phyloP scores from a whole-genome alignment of 202 grass and related monocot species.

The Dendrocalamus latiflorus region DNA sequence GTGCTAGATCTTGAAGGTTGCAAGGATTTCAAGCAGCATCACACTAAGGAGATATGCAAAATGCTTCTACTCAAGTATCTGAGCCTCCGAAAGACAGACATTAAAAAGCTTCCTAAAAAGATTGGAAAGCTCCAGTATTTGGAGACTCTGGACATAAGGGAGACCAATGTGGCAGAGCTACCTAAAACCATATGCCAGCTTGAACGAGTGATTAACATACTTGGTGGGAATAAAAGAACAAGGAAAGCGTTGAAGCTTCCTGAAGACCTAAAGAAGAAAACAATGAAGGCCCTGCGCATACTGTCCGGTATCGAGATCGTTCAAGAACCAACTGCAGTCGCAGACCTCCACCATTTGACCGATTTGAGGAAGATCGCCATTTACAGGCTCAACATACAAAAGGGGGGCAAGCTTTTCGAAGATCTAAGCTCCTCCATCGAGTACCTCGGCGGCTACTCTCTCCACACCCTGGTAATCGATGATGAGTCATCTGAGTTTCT shows the following conservation, averaged over 20 bases:
- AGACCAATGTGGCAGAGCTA: not conserved
- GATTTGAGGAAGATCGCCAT: conserved; percentile 16
- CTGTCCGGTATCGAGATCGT: conserved; percentile 19
- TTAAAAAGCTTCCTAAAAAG: not conserved
- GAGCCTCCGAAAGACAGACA: conserved; percentile 6
- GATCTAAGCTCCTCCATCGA: too few species aligned
- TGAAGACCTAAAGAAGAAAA: not conserved
- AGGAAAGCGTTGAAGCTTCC: not conserved
- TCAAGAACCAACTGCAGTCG: not conserved
- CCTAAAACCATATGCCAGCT: not conserved
- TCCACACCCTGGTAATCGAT: too few species aligned
- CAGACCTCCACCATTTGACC: not conserved
- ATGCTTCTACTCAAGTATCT: conserved; percentile 37
- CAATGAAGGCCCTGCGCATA: conserved; percentile 6
- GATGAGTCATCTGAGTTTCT: too few species aligned
- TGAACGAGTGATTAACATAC: conserved; percentile 1
- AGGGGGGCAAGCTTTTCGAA: too few species aligned
- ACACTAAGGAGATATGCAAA: not conserved
- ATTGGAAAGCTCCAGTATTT: not conserved
- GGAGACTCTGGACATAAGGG: conserved; percentile 40
- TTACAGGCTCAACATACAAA: conserved; percentile 25
- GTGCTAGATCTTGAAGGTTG: conserved; percentile 31
- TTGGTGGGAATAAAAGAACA: conserved; percentile 20
- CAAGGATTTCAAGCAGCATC: not conserved
- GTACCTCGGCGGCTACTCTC: too few species aligned